Percentiles rank a stretch among this genome's conserved stretches.
Evolutionary conservation across 2,329 filamentous ascomycete species (phyloP).

Genomic region (Camptophora hylomeconis): DNA sequence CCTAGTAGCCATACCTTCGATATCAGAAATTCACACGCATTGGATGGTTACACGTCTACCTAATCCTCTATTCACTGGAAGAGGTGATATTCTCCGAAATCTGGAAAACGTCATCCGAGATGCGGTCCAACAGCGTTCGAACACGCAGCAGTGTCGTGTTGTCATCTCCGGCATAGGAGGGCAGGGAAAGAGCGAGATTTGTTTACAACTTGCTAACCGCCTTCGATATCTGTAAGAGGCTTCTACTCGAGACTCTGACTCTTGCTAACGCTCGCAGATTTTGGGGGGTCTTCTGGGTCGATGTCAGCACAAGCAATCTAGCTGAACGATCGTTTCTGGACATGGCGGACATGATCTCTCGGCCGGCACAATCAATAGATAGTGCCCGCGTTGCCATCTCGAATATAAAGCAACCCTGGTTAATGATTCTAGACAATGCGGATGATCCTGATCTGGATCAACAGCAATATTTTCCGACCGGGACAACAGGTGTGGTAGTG

Average conservation of each 20-base stretch:
- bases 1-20: neutral
- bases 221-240: slow-evolving; percentile 16
- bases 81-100: slow-evolving; percentile 13
- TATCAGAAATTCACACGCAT: slow-evolving; percentile 10
- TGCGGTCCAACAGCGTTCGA: slow-evolving; percentile 2
- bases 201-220: slow-evolving; percentile 17
- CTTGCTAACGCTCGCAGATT: slow-evolving; percentile 15
- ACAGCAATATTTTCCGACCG: slow-evolving; percentile 9
- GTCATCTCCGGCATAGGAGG: slow-evolving; percentile 21
- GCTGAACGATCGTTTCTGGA: slow-evolving; percentile 18
- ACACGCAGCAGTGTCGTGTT: slow-evolving; percentile 13
- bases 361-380: slow-evolving; percentile 10
- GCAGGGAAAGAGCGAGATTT: slow-evolving; percentile 23
- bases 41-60: slow-evolving; percentile 14
- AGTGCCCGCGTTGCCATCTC: slow-evolving; percentile 10
- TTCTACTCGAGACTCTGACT: neutral
- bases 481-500: slow-evolving; percentile 7
- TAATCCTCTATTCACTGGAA: slow-evolving; percentile 17
- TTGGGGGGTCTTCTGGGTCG: slow-evolving; percentile 24
- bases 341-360: slow-evolving; percentile 15
- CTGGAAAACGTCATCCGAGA: slow-evolving; percentile 7
- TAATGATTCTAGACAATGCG: slow-evolving; percentile 15
- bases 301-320: slow-evolving; percentile 14
- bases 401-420: slow-evolving; percentile 8
- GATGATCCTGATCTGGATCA: slow-evolving; percentile 13